phyloP scores from a whole-genome alignment of 768 basidiomycete species.

The Baorangia bicolor region DNA sequence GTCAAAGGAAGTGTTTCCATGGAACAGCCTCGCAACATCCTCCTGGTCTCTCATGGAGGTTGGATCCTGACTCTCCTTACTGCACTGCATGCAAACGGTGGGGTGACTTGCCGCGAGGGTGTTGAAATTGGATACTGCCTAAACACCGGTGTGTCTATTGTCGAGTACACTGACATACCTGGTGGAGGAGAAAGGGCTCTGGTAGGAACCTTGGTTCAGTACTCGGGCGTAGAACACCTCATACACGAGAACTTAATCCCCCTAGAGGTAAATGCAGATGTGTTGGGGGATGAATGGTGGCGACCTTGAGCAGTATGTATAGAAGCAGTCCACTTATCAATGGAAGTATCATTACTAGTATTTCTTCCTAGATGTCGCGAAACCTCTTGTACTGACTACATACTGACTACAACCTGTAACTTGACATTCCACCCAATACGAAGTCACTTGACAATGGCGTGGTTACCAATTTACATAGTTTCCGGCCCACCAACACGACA shows the following conservation, averaged over 20 bases:
- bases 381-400: neutral
- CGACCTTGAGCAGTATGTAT: neutral
- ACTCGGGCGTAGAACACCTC: conserved; percentile 55
- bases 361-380: neutral
- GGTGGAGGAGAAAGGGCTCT: neutral
- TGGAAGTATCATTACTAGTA: too few species aligned
- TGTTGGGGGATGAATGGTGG: conserved; percentile 18
- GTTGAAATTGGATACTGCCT: conserved; percentile 14
- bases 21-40: neutral
- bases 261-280: conserved; percentile 52
- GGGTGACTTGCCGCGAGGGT: conserved; percentile 35
- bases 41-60: conserved; percentile 39
- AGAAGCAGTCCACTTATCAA: neutral
- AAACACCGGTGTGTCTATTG: conserved; percentile 40
- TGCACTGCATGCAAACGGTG: conserved; percentile 41
- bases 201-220: conserved; percentile 44
- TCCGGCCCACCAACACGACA: neutral
- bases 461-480: neutral
- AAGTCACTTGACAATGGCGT: neutral
- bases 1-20: neutral
- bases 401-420: neutral
- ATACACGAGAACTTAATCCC: conserved; percentile 17
- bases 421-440: neutral
- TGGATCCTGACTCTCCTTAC: conserved; percentile 47
- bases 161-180: conserved; percentile 47